phyloP scores from a whole-genome alignment of 2,329 filamentous ascomycete species.

The Colletotrichum zoysiae region DNA sequence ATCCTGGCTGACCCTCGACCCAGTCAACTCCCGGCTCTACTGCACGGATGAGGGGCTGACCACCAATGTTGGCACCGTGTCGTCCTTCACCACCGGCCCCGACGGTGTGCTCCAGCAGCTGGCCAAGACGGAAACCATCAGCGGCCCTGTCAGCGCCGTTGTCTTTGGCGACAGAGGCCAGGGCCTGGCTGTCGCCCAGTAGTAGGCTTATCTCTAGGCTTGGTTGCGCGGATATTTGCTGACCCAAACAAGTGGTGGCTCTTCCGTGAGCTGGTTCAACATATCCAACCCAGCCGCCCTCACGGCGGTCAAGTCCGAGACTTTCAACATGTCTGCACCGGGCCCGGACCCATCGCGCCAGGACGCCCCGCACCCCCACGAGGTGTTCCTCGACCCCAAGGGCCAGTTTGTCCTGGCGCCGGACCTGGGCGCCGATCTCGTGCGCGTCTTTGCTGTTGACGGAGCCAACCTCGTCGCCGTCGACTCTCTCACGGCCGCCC shows the following conservation, averaged over 20 bases:
- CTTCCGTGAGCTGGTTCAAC: slow-evolving; percentile 60
- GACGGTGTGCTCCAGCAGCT: slow-evolving; percentile 57
- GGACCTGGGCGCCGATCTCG: slow-evolving; percentile 74
- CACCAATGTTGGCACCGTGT: slow-evolving; percentile 62
- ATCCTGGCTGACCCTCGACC: slow-evolving; percentile 71
- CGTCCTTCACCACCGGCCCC: slow-evolving; percentile 52
- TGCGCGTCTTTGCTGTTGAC: slow-evolving; percentile 69
- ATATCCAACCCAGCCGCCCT: slow-evolving; percentile 55
- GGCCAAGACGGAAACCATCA: slow-evolving; percentile 50
- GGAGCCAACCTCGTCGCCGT: slow-evolving; percentile 57
- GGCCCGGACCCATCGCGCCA: slow-evolving; percentile 62
- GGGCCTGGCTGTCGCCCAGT: slow-evolving; percentile 60
- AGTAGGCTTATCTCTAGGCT: slow-evolving; percentile 53
- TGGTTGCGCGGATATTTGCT: slow-evolving; percentile 1
- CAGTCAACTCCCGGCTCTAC: slow-evolving; percentile 63
- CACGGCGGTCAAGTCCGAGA: slow-evolving; percentile 52
- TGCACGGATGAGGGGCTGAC: slow-evolving; percentile 71
- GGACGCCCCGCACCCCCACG: slow-evolving; percentile 71
- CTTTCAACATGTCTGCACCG: slow-evolving; percentile 55
- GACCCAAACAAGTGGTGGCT: slow-evolving; percentile 51
- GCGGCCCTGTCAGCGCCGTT: slow-evolving; percentile 59
- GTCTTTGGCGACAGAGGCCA: slow-evolving; percentile 57
- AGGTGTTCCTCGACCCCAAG: slow-evolving; percentile 75
- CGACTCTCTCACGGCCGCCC: slow-evolving; percentile 55
- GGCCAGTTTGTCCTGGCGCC: slow-evolving; percentile 72